A percentile compares a stretch with the other conserved stretches of the same genome.
phyloP scores from a whole-genome alignment of 2,329 filamentous ascomycete genomes.

The Fusarium palustre region DNA sequence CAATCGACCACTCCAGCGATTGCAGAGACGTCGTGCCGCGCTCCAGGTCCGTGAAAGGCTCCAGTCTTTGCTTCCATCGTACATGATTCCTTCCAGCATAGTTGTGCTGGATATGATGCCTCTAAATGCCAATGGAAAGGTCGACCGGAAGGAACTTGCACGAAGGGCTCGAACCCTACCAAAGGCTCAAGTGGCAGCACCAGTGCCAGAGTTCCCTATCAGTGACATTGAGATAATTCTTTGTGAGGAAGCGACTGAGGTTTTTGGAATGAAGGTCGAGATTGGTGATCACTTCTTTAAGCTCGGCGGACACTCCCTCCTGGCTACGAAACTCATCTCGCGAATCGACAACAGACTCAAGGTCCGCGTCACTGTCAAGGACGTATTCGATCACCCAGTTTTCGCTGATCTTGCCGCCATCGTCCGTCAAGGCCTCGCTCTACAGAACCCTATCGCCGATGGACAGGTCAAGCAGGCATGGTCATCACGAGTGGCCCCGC shows the following conservation, averaged over 20 bases:
- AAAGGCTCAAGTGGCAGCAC: background rate
- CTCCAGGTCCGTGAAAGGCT: conserved; percentile 9
- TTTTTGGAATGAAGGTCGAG: conserved; percentile 12
- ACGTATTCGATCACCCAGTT: conserved; percentile 6
- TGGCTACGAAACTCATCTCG: conserved; percentile 14
- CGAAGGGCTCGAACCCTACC: no score
- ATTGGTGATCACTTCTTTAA: conserved; percentile 16
- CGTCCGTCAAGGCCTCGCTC: background rate
- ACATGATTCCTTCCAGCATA: conserved; percentile 46
- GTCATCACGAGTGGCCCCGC: conserved; percentile 3
- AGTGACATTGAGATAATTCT: background rate
- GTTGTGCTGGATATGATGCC: conserved; percentile 43
- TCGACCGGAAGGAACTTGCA: conserved; percentile 38
- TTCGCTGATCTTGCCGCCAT: conserved; percentile 1
- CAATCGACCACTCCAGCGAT: conserved; percentile 34
- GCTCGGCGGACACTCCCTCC: conserved; percentile 16
- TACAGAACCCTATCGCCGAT: background rate
- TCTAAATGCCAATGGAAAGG: conserved; percentile 45
- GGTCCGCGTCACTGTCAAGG: conserved; percentile 1
- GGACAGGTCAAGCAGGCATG: conserved; percentile 8
- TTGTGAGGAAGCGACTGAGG: background rate
- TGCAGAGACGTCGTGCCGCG: background rate
- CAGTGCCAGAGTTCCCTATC: background rate
- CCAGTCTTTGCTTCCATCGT: conserved; percentile 32
- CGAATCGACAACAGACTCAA: conserved; percentile 3